Evolutionary conservation across 495 filamentous ascomycete species (phyloP).

Genomic region (Lophium mytilinum): DNA sequence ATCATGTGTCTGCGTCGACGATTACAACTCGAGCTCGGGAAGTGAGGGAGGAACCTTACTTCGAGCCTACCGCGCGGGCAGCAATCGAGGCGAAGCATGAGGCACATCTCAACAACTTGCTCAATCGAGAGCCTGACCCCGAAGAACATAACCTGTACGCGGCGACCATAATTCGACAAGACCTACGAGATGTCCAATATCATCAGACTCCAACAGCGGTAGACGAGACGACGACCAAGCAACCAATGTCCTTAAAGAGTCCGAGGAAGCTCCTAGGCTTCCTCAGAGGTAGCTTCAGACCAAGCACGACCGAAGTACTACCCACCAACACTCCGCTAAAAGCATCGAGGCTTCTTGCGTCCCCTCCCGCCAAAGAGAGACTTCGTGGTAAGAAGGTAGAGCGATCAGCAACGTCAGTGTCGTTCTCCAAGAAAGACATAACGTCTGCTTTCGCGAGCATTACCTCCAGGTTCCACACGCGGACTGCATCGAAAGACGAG

Average conservation of each 20-base stretch:
- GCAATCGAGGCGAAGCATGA: background rate
- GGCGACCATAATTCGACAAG: too few species aligned
- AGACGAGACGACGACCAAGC: constrained; percentile 20
- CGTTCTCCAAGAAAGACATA: background rate
- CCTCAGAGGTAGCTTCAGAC: constrained; percentile 16
- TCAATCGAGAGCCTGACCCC: too few species aligned
- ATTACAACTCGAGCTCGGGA: too few species aligned
- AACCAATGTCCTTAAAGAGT: constrained; percentile 28
- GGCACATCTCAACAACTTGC: too few species aligned
- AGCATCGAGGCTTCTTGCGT: constrained; percentile 24
- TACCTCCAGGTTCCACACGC: too few species aligned
- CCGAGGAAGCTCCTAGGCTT: constrained; percentile 33
- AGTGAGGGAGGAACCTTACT: too few species aligned
- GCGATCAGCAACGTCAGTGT: background rate
- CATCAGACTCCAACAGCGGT: constrained; percentile 4
- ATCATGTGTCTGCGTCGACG: too few species aligned
- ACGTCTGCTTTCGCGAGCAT: too few species aligned
- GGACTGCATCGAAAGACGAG: too few species aligned
- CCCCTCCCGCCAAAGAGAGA: background rate
- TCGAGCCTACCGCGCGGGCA: background rate
- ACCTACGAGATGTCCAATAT: background rate
- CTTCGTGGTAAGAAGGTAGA: background rate
- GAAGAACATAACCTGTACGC: too few species aligned
- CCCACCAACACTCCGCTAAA: constrained; percentile 5
- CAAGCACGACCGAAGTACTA: background rate